Conservation (phyloP, 768 basidiomycete species). For the Roridomyces roridus region DNA sequence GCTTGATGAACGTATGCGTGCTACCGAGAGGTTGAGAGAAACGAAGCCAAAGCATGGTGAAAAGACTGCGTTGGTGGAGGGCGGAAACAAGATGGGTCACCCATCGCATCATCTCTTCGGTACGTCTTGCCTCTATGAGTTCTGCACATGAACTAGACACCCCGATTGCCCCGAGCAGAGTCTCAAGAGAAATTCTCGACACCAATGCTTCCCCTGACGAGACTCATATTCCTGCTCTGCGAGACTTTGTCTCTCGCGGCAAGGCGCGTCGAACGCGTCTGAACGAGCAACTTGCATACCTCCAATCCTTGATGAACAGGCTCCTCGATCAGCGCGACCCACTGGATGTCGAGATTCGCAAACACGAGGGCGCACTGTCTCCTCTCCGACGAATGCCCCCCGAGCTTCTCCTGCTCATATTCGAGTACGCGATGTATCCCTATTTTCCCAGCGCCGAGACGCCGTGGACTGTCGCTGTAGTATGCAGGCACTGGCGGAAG, state of each 20-base stretch:
- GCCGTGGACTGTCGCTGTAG: background rate
- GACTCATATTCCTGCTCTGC: background rate
- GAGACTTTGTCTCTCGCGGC: background rate
- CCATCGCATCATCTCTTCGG: too few relatives aligned
- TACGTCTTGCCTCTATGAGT: too few relatives aligned
- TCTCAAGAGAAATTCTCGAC: background rate
- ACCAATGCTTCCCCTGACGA: background rate
- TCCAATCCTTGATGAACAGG: background rate
- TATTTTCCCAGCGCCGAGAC: background rate
- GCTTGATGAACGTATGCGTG: constrained; percentile 5
- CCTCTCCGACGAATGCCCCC: constrained; percentile 4
- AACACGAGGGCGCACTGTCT: constrained; percentile 2
- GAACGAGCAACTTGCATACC: background rate
- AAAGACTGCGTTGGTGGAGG: background rate
- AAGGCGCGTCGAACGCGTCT: background rate
- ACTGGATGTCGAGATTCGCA: background rate
- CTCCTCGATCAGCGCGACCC: background rate
- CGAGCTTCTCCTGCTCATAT: constrained; percentile 4
- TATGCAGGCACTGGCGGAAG: constrained; percentile 1
- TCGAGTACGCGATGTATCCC: background rate
- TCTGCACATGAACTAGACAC: too few relatives aligned
- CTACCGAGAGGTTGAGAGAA: constrained; percentile 5
- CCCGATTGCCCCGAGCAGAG: background rate
- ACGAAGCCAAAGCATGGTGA: constrained; percentile 3
- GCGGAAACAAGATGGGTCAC: too few relatives aligned